phyloP scores from a whole-genome alignment of 1,284 basidiomycete genomes.

The Cryptococcus amylolentus region DNA sequence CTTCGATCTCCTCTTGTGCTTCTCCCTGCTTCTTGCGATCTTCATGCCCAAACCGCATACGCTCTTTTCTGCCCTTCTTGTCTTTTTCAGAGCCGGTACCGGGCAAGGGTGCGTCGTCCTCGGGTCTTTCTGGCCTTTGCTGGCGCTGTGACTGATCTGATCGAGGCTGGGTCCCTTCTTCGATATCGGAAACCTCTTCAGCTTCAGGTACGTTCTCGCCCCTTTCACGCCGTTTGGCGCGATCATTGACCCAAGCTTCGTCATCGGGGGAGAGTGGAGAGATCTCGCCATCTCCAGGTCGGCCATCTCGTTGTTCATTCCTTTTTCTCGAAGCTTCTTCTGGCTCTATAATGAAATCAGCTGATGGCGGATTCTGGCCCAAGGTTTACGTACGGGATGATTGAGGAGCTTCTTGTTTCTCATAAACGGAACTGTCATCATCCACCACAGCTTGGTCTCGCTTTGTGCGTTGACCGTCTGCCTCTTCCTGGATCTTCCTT shows the following conservation, averaged over 20 bases:
- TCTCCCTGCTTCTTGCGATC: neutral
- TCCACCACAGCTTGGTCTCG: too few relatives aligned
- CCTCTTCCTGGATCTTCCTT: neutral
- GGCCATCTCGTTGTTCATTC: neutral
- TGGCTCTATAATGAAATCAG: neutral
- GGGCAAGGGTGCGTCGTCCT: neutral
- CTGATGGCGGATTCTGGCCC: neutral
- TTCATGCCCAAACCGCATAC: neutral
- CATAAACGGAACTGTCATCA: too few relatives aligned
- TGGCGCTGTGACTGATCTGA: neutral
- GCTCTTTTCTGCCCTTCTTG: neutral
- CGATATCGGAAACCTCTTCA: neutral
- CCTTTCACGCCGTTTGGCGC: neutral
- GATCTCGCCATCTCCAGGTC: neutral
- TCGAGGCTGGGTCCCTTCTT: neutral
- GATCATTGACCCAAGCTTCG: neutral
- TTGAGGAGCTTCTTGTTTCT: too few relatives aligned
- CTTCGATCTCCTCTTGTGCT: neutral
- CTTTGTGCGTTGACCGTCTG: neutral
- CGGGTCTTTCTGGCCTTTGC: neutral
- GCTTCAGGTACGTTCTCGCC: neutral
- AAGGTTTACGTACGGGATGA: neutral
- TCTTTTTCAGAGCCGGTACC: too few relatives aligned
- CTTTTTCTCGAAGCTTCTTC: too few relatives aligned
- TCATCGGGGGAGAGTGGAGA: neutral